Percentiles rank a stretch among this genome's conserved stretches.
phyloP scores from a whole-genome alignment of 139 green algal genomes.

The Nannochloris sp. region DNA sequence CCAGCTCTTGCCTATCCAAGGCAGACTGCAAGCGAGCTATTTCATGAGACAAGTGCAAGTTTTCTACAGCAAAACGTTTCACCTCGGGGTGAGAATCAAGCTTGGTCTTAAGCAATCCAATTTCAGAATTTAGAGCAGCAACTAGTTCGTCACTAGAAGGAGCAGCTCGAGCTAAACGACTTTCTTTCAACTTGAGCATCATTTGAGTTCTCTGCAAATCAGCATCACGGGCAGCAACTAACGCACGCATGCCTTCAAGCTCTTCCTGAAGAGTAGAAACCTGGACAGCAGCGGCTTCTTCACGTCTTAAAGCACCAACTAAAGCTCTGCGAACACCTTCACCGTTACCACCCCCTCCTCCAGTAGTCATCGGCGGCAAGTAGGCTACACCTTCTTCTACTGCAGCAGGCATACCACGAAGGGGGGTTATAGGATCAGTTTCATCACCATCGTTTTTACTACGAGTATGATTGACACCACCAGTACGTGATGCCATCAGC shows the following conservation, averaged over 20 bases:
- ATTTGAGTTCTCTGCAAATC: constrained; percentile 41
- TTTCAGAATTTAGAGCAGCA: constrained; percentile 20
- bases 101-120: constrained; percentile 19
- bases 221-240: constrained; percentile 32
- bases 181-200: constrained; percentile 43
- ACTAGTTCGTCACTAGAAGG: constrained; percentile 4
- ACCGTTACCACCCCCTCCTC: not conserved
- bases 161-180: constrained; percentile 17
- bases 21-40: not conserved
- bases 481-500: no score
- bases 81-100: constrained; percentile 42
- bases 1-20: not conserved
- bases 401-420: no score
- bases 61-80: constrained; percentile 45
- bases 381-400: no score
- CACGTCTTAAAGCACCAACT: constrained; percentile 30
- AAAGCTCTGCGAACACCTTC: constrained; percentile 11
- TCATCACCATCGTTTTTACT: no score
- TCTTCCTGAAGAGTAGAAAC: constrained; percentile 34
- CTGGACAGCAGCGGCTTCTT: constrained; percentile 28
- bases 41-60: constrained; percentile 19
- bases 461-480: no score
- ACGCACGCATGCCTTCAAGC: constrained; percentile 28
- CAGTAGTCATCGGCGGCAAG: no score
- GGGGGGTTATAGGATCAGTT: no score